Conservation (phyloP, 495 filamentous ascomycete species). For the Neurospora sp. region DNA sequence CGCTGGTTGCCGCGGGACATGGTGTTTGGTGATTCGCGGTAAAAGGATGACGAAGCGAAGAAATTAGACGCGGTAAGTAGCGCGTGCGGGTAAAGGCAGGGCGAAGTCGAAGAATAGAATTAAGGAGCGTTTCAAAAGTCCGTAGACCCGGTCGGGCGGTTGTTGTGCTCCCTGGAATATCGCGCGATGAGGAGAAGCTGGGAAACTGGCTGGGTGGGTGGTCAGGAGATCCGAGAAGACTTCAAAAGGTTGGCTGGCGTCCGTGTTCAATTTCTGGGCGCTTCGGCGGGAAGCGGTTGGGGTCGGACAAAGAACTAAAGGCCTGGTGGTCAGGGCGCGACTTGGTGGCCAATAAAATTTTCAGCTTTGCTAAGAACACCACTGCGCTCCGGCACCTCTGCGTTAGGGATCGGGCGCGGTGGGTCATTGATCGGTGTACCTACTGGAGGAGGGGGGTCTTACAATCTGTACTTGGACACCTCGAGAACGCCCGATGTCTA, state of each 20-base stretch:
- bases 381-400: neutral
- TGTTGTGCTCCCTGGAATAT: neutral
- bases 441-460: too few relatives aligned
- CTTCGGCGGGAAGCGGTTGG: too few relatives aligned
- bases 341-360: slow-evolving; percentile 11
- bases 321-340: slow-evolving; percentile 1
- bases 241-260: neutral
- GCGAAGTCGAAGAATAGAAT: neutral
- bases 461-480: too few relatives aligned
- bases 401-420: neutral
- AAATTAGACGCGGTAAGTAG: slow-evolving; percentile 1
- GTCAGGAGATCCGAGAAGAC: neutral
- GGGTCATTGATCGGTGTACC: neutral
- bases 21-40: slow-evolving; percentile 13
- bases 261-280: neutral
- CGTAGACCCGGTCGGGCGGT: neutral
- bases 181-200: neutral
- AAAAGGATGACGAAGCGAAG: neutral
- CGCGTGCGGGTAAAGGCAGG: neutral
- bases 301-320: too few relatives aligned
- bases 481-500: too few relatives aligned
- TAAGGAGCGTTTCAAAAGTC: neutral
- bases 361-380: slow-evolving; percentile 4
- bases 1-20: slow-evolving; percentile 95
- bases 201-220: neutral